phyloP scores from a whole-genome alignment of 1,139 yeast genomes.

The Suhomyces kunorum region DNA sequence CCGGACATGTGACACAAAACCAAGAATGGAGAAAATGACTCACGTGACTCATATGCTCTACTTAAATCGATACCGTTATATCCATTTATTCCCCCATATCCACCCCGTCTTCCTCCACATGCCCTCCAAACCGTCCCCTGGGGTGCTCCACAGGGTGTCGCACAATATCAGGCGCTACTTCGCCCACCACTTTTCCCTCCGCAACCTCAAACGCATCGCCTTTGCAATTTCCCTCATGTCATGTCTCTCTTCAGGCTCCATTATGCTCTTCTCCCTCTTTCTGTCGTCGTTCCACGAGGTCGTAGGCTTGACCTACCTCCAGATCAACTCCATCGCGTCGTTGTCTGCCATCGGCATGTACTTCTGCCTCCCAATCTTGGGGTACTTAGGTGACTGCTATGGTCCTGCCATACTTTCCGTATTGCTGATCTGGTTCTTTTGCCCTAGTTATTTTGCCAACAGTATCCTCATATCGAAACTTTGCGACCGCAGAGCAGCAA shows the following conservation, averaged over 20 bases:
- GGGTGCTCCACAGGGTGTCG: constrained; percentile 16
- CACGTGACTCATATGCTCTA: neutral
- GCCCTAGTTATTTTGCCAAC: constrained; percentile 69
- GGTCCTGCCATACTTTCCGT: constrained; percentile 78
- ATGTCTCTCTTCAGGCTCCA: constrained; percentile 80
- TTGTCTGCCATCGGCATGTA: constrained; percentile 81
- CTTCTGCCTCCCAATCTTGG: constrained; percentile 77
- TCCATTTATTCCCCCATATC: neutral
- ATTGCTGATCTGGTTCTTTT: constrained; percentile 61
- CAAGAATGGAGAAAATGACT: too few species aligned
- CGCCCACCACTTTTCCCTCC: constrained; percentile 26
- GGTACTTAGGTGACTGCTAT: constrained; percentile 78
- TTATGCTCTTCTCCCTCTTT: constrained; percentile 76
- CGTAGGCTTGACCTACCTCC: constrained; percentile 63
- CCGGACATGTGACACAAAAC: too few species aligned
- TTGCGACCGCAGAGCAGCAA: neutral
- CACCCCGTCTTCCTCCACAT: neutral
- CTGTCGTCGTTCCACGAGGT: constrained; percentile 64
- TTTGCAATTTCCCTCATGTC: constrained; percentile 45
- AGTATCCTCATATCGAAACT: constrained; percentile 9
- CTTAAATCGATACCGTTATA: neutral
- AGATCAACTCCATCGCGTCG: constrained; percentile 78
- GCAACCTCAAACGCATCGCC: constrained; percentile 35
- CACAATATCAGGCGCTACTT: constrained; percentile 25
- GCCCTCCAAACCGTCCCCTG: constrained; percentile 4